Base-by-base conservation (phyloP, 129 eudicot genomes). In the Erigeron canadensis region DNA sequence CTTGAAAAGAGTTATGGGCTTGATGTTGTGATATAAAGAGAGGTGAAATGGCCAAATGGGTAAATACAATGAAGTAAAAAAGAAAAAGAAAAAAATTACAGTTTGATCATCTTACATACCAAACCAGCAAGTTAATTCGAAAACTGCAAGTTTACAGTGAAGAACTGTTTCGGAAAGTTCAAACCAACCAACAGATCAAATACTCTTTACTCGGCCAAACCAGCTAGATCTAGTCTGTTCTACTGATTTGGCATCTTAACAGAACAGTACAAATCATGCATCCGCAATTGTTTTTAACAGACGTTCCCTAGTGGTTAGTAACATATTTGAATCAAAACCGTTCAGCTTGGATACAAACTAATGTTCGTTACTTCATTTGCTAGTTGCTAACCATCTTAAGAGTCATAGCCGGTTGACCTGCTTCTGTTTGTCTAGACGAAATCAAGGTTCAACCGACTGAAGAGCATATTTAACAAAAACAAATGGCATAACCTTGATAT, bases 1-100 rank as follows among this genome's bases (percentile, higher is more conserved):
- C 46, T 19, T 73, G 21, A 16, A 41, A 34, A 59, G 58, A 65
- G 78, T 71, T 64, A 76, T 81, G 81, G 85, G 79, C 65, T 42
- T 63, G 64, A 28, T 5, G 8, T 22, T 59, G 11, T 17, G 40
- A 7, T 10, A 59, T 58, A 28, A 1, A 7, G 41, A 58, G 22
- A 23, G 22, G 17, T 23, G 10, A 28, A 11, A 23, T 8, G 13
- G 3, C 8, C 8, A 9, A 23, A 23, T 59, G 65, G 39, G 16
- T 59, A 28, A 28, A 5, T 59, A 12, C 11, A 44, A 59, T 40
- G 10, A 19, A 21, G 28, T 10, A 7, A 8, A n/a, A 3, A 18
- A 50, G 11, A 21, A 50, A 50, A 50, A 18, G 13, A 21, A 21
- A 50, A 50, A 50, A 18, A 50, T 50, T 50, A 38, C 63, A 57